These are phyloP conservation scores for Calycina herbarum DNA, from an alignment of 2,329 filamentous ascomycete genomes.

Conservation along the genomic window DNA sequence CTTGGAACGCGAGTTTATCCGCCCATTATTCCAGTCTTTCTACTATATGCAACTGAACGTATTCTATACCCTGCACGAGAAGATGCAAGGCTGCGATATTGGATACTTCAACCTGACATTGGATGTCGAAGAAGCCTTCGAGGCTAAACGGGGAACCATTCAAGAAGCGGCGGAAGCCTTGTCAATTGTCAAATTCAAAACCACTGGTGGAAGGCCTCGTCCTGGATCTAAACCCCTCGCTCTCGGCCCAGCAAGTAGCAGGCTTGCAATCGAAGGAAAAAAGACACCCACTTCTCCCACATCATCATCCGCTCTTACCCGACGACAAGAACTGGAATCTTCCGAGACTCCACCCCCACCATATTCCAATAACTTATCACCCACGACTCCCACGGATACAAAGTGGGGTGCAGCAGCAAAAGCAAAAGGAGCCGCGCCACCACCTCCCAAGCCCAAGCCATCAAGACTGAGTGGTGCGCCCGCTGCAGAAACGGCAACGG, in stretches of 20 bases:
- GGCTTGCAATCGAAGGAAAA: conserved; percentile 25
- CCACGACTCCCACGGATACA: conserved; percentile 30
- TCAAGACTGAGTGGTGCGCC: conserved; percentile 66
- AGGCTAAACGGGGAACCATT: conserved; percentile 83
- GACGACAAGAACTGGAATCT: conserved; percentile 45
- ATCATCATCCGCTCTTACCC: conserved; percentile 34
- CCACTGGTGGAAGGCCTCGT: conserved; percentile 66
- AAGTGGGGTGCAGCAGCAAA: conserved; percentile 57
- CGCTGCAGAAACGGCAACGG: conserved; percentile 76
- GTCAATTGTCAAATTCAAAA: conserved; percentile 87
- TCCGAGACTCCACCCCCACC: conserved; percentile 67
- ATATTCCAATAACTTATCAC: conserved; percentile 55
- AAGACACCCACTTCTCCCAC: conserved; percentile 34
- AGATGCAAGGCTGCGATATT: conserved; percentile 96
- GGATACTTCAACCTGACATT: conserved; percentile 93
- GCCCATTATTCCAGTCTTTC: conserved; percentile 96
- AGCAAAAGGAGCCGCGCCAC: conserved; percentile 63
- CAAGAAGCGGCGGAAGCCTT: conserved; percentile 83
- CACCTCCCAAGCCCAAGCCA: conserved; percentile 80
- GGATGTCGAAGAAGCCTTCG: conserved; percentile 89
- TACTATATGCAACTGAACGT: conserved; percentile 99
- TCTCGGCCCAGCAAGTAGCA: conserved; percentile 25
- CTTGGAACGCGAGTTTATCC: conserved; percentile 92
- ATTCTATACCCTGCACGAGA: conserved; percentile 97
- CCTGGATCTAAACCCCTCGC: conserved; percentile 24